These are phyloP conservation scores for Collybia nuda DNA, from an alignment of 768 basidiomycete species.

Conservation along the genomic window DNA sequence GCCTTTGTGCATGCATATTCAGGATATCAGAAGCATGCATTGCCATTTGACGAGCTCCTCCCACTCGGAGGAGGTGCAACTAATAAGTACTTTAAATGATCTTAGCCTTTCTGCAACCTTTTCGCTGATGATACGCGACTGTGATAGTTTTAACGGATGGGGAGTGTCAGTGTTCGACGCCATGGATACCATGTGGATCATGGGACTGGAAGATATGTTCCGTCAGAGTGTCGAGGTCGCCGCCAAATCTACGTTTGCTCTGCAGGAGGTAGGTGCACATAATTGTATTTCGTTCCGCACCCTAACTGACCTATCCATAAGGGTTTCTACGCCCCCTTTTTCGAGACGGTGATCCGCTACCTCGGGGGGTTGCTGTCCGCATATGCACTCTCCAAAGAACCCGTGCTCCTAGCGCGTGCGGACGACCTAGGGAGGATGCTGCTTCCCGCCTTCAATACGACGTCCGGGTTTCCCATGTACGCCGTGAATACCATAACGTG, in stretches of 20 bases:
- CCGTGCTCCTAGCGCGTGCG: constrained; percentile 62
- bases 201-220: constrained; percentile 72
- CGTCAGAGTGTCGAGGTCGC: constrained; percentile 54
- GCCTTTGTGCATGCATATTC: constrained; percentile 64
- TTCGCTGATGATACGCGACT: not conserved
- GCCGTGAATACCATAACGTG: constrained; percentile 64
- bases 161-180: constrained; percentile 74
- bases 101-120: not conserved
- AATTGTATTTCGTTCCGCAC: constrained; percentile 3
- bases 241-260: constrained; percentile 44
- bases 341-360: constrained; percentile 83
- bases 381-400: constrained; percentile 69
- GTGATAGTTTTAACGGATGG: constrained; percentile 70
- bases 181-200: constrained; percentile 80
- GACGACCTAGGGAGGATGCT: constrained; percentile 72
- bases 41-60: constrained; percentile 55
- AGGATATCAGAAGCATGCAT: constrained; percentile 51
- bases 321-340: constrained; percentile 50
- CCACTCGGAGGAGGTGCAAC: constrained; percentile 48
- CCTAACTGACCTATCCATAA: constrained; percentile 7
- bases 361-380: constrained; percentile 83
- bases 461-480: constrained; percentile 68
- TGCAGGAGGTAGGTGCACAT: constrained; percentile 28
- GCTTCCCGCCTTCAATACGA: constrained; percentile 68
- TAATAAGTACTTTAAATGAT: constrained; percentile 55